Evolutionary conservation across 2,329 filamentous ascomycete genomes (phyloP).

Genomic region (Colletotrichum lindemuthianum): DNA sequence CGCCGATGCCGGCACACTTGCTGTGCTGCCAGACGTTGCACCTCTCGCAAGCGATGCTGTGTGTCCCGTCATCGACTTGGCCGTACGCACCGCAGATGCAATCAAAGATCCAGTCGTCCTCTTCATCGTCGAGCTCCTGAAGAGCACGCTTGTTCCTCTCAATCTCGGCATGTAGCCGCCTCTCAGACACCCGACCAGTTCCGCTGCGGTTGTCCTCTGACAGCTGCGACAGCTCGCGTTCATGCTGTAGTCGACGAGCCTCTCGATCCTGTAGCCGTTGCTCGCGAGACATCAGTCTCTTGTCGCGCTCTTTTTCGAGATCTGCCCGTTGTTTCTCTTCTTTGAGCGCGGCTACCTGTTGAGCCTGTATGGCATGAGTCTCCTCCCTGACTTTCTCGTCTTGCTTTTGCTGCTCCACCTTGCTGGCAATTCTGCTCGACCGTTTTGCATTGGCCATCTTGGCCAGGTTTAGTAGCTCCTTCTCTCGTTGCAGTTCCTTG

Average conservation of each 20-base stretch:
- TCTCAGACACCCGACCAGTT: slow-evolving; percentile 75
- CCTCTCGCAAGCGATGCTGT: slow-evolving; percentile 91
- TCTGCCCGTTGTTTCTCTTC: slow-evolving; percentile 69
- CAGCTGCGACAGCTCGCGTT: slow-evolving; percentile 83
- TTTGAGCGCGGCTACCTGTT: slow-evolving; percentile 73
- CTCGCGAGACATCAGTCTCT: slow-evolving; percentile 84
- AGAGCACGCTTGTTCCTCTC: slow-evolving; percentile 82
- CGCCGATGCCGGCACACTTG: slow-evolving; percentile 84
- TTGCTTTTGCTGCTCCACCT: slow-evolving; percentile 79
- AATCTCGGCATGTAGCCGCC: slow-evolving; percentile 83
- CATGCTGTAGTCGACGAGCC: slow-evolving; percentile 81
- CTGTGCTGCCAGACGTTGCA: slow-evolving; percentile 98
- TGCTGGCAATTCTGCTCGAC: slow-evolving; percentile 87
- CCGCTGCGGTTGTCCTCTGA: slow-evolving; percentile 78
- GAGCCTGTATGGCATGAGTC: slow-evolving; percentile 70
- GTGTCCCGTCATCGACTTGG: slow-evolving; percentile 92
- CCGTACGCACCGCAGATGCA: slow-evolving; percentile 92
- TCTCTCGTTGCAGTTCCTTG: slow-evolving; percentile 74
- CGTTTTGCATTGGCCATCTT: slow-evolving; percentile 94
- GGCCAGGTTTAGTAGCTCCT: slow-evolving; percentile 82
- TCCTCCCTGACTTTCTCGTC: slow-evolving; percentile 78
- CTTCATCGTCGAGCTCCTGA: slow-evolving; percentile 70
- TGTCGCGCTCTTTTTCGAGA: slow-evolving; percentile 78
- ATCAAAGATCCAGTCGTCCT: slow-evolving; percentile 94
- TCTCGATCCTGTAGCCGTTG: slow-evolving; percentile 88